These are phyloP conservation scores for Stachybotrys echinatus DNA, from an alignment of 2,329 filamentous ascomycete species.

Conservation along the genomic window DNA sequence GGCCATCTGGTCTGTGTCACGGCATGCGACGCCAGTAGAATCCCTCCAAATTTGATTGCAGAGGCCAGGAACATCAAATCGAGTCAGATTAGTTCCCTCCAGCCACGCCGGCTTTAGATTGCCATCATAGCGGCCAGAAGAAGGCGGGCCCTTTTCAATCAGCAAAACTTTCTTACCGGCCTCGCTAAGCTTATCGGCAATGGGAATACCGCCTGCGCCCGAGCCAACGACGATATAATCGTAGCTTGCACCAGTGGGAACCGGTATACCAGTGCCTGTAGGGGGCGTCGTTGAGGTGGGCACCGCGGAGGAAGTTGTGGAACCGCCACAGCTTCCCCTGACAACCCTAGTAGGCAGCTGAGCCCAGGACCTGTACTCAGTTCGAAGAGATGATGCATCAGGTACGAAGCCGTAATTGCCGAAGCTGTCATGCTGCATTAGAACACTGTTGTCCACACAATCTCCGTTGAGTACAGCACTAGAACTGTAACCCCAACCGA, in stretches of 20 bases:
- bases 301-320: too few relatives aligned
- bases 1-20: constrained; percentile 67
- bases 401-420: too few relatives aligned
- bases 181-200: constrained; percentile 54
- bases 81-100: constrained; percentile 56
- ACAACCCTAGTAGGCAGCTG: too few relatives aligned
- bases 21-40: constrained; percentile 58
- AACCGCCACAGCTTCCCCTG: too few relatives aligned
- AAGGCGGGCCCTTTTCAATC: constrained; percentile 55
- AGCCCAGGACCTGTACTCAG: too few relatives aligned
- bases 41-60: constrained; percentile 67
- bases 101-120: constrained; percentile 58
- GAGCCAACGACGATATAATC: constrained; percentile 61
- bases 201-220: constrained; percentile 55
- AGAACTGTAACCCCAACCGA: constrained; percentile 58
- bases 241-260: constrained; percentile 31
- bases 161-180: constrained; percentile 60
- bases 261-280: constrained; percentile 21
- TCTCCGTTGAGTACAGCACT: too few relatives aligned
- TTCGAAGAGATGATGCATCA: too few relatives aligned
- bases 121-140: constrained; percentile 60
- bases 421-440: too few relatives aligned
- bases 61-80: constrained; percentile 67
- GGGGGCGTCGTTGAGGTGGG: constrained; percentile 17
- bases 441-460: too few relatives aligned